Base-by-base conservation (phyloP, 2,329 filamentous ascomycete genomes). In the Aspergillus tamarii region DNA sequence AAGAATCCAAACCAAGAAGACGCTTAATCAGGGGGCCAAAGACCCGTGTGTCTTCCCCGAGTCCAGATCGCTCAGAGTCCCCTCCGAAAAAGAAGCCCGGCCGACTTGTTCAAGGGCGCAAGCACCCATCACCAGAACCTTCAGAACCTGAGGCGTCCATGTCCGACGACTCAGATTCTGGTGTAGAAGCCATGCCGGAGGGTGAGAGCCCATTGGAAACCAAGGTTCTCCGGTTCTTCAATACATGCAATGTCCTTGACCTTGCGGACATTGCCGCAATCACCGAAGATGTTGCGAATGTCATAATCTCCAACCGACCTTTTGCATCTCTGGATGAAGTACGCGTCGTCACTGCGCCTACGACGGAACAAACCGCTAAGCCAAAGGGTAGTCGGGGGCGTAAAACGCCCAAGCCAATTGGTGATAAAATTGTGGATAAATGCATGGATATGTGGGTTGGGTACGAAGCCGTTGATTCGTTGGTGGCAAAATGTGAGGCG, bases 231-330 rank as follows among this genome's bases (percentile, higher is more conserved):
- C 85, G 88, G 9, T 96, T 93, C 72, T 89, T 99, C 77, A 98
- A 98, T 73, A 88, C 84, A 0, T 95, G 92, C 75, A 87, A 88
- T 6, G 81, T 87, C 11, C 86, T 89, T 41, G 92, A 94, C 62
- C 85, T 99, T 48, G 87, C 91, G 1, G 94, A 96, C 69, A 89
- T 97, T 65, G 92, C 92, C 0, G 89, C 89, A 36, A 88, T 91
- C 64, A 89, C 90, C 41, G 85, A 90, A 68, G 87, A 89, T 7
- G 84, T 89, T 54, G 89, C 94, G 1, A 84, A 89, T 50, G 78
- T 87, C 16, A 85, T 98, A 61, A 81, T 96, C 12, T 85, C 87
- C 1, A 85, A 91, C 65, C 88, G 92, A 11, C 94, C 94, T 0
- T 98, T 96, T 74, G 76, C 75, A 4, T 84, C 80, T 52, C 78